A percentile compares a stretch with the other conserved stretches of the same genome.
phyloP scores from a whole-genome alignment of 1,284 basidiomycete genomes.

The Ustilago xerochloae region DNA sequence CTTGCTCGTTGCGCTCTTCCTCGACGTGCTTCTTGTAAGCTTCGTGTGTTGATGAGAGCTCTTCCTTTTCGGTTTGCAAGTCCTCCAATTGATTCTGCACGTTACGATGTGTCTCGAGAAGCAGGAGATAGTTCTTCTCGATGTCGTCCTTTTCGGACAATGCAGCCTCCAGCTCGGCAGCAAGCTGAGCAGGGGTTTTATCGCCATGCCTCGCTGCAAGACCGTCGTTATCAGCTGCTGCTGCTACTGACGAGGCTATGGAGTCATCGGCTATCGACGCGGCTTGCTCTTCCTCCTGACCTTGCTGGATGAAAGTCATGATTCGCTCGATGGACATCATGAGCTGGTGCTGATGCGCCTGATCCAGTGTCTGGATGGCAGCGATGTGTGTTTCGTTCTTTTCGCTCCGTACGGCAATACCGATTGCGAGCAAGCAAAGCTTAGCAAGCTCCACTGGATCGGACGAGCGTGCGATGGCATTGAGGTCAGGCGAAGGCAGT shows the following conservation, averaged over 20 bases:
- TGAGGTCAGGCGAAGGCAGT: slow-evolving; percentile 53
- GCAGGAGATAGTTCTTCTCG: slow-evolving; percentile 78
- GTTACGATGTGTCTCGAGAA: slow-evolving; percentile 80
- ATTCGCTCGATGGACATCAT: slow-evolving; percentile 74
- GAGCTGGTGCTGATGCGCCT: slow-evolving; percentile 82
- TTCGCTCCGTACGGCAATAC: slow-evolving; percentile 84
- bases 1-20: slow-evolving; percentile 42
- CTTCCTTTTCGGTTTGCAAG: slow-evolving; percentile 42
- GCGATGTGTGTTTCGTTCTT: slow-evolving; percentile 82
- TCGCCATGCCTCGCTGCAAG: slow-evolving; percentile 17
- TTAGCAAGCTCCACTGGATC: slow-evolving; percentile 77
- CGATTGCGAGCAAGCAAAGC: slow-evolving; percentile 86
- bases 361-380: slow-evolving; percentile 81
- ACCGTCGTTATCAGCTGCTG: not conserved
- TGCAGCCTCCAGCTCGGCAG: slow-evolving; percentile 77
- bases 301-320: slow-evolving; percentile 39
- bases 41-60: slow-evolving; percentile 36
- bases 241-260: slow-evolving; percentile 9
- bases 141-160: slow-evolving; percentile 71
- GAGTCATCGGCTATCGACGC: slow-evolving; percentile 24
- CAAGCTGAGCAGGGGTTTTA: slow-evolving; percentile 68
- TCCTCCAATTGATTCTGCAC: slow-evolving; percentile 75
- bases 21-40: slow-evolving; percentile 49
- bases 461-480: slow-evolving; percentile 78
- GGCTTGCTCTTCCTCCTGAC: slow-evolving; percentile 28